Conservation (phyloP, 2,329 filamentous ascomycete genomes). For the Metarhizium anisopliae region DNA sequence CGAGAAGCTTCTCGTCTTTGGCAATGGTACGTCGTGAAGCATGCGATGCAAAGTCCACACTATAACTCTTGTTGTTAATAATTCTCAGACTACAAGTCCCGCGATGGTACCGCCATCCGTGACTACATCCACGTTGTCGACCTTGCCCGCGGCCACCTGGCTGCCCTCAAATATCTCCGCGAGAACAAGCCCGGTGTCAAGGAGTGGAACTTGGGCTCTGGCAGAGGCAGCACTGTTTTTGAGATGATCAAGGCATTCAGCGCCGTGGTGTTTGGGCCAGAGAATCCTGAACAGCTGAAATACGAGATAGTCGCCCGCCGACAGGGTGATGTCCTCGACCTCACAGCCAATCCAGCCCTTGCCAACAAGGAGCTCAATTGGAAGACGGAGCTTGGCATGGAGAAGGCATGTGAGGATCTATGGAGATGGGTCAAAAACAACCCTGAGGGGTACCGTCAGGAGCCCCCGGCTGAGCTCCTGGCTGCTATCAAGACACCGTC, state of each 20-base stretch:
- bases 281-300: slow-evolving; percentile 37
- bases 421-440: slow-evolving; percentile 98
- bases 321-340: slow-evolving; percentile 83
- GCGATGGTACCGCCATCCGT: slow-evolving; percentile 86
- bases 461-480: slow-evolving; percentile 76
- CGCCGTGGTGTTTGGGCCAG: neutral
- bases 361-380: slow-evolving; percentile 86
- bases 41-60: neutral
- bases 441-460: slow-evolving; percentile 86
- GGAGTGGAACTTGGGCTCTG: slow-evolving; percentile 94
- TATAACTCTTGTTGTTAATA: slow-evolving; percentile 10
- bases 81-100: slow-evolving; percentile 71
- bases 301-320: slow-evolving; percentile 81
- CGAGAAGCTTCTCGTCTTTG: slow-evolving; percentile 90
- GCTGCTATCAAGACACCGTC: slow-evolving; percentile 44
- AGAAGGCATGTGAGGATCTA: slow-evolving; percentile 86
- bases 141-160: slow-evolving; percentile 75
- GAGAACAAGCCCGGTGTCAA: slow-evolving; percentile 79
- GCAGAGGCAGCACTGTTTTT: slow-evolving; percentile 88
- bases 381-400: slow-evolving; percentile 84
- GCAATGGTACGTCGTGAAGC: slow-evolving; percentile 62
- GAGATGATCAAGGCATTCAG: slow-evolving; percentile 97
- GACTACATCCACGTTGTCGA: slow-evolving; percentile 98
- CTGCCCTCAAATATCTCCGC: slow-evolving; percentile 84
- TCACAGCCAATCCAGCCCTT: slow-evolving; percentile 82